Evolutionary conservation across 495 filamentous ascomycete species (phyloP).

Genomic region (Emericellopsis terricola): DNA sequence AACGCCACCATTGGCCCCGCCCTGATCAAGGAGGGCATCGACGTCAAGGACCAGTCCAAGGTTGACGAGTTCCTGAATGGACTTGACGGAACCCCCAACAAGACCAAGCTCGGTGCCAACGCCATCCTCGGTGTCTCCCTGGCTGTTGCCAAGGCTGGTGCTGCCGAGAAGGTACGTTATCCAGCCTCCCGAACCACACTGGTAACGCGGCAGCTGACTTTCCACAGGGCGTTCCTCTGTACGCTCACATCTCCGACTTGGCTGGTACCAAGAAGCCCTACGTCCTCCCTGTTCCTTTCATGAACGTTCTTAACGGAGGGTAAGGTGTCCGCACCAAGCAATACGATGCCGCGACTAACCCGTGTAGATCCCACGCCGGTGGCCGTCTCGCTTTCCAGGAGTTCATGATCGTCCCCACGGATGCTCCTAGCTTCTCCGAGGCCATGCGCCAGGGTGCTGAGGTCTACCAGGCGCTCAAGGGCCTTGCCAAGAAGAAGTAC

Average conservation of each 20-base stretch:
- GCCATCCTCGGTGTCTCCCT: conserved; percentile 94
- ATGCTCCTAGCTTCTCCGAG: conserved; percentile 78
- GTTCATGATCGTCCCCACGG: conserved; percentile 97
- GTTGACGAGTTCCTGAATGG: conserved; percentile 90
- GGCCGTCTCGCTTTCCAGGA: conserved; percentile 98
- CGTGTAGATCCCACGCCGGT: conserved; percentile 70
- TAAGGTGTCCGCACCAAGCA: conserved; percentile 9
- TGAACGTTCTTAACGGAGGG: conserved; percentile 99
- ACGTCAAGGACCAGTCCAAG: conserved; percentile 91
- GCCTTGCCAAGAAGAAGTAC: conserved; percentile 97
- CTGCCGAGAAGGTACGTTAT: conserved; percentile 71
- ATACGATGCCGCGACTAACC: not conserved
- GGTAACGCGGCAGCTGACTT: conserved; percentile 1
- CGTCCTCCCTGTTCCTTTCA: conserved; percentile 96
- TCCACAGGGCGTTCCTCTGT: conserved; percentile 66
- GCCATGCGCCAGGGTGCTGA: conserved; percentile 89
- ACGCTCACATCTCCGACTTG: conserved; percentile 95
- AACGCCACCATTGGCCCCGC: conserved; percentile 85
- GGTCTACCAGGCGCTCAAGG: conserved; percentile 96
- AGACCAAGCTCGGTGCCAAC: conserved; percentile 95
- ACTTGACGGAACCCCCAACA: conserved; percentile 93
- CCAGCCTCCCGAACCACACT: not conserved
- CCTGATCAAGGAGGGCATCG: conserved; percentile 79
- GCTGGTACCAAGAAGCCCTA: conserved; percentile 99
- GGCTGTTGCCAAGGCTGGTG: conserved; percentile 93